phyloP scores from a whole-genome alignment of 2,329 filamentous ascomycete genomes.

The Chrysosporium queenslandicum region DNA sequence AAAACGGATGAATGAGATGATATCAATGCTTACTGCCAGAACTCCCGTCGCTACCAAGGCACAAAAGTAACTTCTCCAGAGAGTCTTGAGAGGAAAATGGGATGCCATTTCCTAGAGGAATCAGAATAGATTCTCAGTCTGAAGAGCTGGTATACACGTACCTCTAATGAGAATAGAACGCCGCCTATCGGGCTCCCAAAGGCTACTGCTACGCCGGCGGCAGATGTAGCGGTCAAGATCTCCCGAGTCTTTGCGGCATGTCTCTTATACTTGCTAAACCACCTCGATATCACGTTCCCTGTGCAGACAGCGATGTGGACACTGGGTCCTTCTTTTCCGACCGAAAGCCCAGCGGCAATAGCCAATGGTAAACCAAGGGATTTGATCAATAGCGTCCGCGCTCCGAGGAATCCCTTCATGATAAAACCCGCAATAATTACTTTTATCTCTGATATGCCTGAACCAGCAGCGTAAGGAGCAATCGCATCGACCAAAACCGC shows the following conservation, averaged over 20 bases:
- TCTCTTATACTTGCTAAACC: slow-evolving; percentile 83
- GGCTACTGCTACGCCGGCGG: slow-evolving; percentile 88
- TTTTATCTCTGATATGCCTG: slow-evolving; percentile 97
- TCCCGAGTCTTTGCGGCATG: slow-evolving; percentile 93
- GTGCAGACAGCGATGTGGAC: slow-evolving; percentile 99
- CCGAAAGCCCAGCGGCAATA: slow-evolving; percentile 85
- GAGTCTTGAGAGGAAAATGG: slow-evolving; percentile 90
- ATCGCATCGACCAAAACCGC: slow-evolving; percentile 81
- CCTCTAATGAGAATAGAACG: slow-evolving; percentile 86
- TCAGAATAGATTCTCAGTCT: slow-evolving; percentile 16
- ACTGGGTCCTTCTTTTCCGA: slow-evolving; percentile 94
- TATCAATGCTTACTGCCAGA: slow-evolving; percentile 49
- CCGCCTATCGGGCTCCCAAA: slow-evolving; percentile 97
- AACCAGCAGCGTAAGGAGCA: slow-evolving; percentile 91
- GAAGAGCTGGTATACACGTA: slow-evolving; percentile 19
- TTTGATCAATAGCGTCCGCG: slow-evolving; percentile 88
- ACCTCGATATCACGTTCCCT: slow-evolving; percentile 85
- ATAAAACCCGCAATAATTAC: slow-evolving; percentile 98
- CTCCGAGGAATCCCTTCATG: slow-evolving; percentile 95
- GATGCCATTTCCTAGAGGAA: slow-evolving; percentile 69
- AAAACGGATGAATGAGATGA: background rate
- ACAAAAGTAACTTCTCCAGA: slow-evolving; percentile 98
- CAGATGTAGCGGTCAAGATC: slow-evolving; percentile 87
- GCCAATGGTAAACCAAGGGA: slow-evolving; percentile 81
- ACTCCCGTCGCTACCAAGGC: slow-evolving; percentile 90